These are phyloP conservation scores for Gynostemma pentaphyllum DNA, from an alignment of 306 rosid genomes.

Conservation along the genomic window DNA sequence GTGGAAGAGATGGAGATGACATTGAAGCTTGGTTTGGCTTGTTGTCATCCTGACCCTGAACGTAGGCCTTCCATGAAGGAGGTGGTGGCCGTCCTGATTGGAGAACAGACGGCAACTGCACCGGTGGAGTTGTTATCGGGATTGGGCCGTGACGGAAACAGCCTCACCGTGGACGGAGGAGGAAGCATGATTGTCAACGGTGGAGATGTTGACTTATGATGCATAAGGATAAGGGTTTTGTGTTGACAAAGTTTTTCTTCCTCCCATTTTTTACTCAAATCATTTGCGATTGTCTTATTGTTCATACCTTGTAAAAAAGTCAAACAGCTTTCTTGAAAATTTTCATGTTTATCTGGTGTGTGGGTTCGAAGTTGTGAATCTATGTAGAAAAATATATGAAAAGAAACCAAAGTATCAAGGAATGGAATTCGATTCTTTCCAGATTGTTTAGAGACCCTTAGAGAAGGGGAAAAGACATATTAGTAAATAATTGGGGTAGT, in stretches of 20 bases:
- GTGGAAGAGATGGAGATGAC: slow-evolving; percentile 52
- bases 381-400: not conserved
- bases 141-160: slow-evolving; percentile 21
- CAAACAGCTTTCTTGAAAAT: not conserved
- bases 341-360: not conserved
- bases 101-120: slow-evolving; percentile 26
- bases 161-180: not conserved
- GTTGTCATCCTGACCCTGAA: slow-evolving; percentile 77
- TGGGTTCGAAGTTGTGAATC: not conserved
- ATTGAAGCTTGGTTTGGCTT: slow-evolving; percentile 78
- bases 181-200: not conserved
- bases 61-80: slow-evolving; percentile 77
- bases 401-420: too few species aligned
- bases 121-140: slow-evolving; percentile 39
- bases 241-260: not conserved
- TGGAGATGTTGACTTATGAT: not conserved
- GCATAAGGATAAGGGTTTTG: not conserved
- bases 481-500: too few species aligned
- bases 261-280: too few species aligned
- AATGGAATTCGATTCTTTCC: too few species aligned
- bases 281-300: too few species aligned
- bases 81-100: slow-evolving; percentile 47
- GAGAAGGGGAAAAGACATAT: too few species aligned
- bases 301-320: not conserved
- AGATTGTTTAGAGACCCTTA: too few species aligned